Percentiles rank a stretch among this genome's conserved stretches.
Conservation (phyloP, 176 grass and related monocot species). For the Hsuehochloa calcarea region DNA sequence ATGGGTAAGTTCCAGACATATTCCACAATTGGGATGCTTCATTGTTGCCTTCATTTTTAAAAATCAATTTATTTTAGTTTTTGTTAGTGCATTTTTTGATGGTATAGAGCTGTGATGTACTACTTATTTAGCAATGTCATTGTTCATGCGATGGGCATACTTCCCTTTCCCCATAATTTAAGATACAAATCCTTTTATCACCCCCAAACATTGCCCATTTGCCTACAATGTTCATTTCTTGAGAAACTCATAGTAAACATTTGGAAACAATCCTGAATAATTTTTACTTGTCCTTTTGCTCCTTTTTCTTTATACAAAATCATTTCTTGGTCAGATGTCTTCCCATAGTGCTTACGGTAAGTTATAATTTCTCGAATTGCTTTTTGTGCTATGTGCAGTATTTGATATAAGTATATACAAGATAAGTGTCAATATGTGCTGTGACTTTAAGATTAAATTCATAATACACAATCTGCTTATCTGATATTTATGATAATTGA, state of each 20-base stretch:
- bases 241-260: neutral
- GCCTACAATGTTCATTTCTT: neutral
- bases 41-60: neutral
- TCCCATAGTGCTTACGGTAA: neutral
- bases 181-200: too few species aligned
- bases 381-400: neutral
- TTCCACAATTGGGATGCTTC: neutral
- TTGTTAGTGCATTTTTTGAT: neutral
- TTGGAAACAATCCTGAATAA: neutral
- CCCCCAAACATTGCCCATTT: neutral
- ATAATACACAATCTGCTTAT: neutral
- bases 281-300: neutral
- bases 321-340: neutral
- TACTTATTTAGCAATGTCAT: neutral
- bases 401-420: neutral
- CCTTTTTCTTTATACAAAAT: neutral
- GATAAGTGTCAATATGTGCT: neutral
- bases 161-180: too few species aligned
- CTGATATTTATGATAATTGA: neutral
- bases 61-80: neutral
- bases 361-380: neutral
- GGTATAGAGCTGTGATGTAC: neutral
- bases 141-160: neutral
- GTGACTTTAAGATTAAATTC: neutral
- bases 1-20: conserved; percentile 56